phyloP scores from a whole-genome alignment of 2,329 filamentous ascomycete species.

The Penicillium sp. region DNA sequence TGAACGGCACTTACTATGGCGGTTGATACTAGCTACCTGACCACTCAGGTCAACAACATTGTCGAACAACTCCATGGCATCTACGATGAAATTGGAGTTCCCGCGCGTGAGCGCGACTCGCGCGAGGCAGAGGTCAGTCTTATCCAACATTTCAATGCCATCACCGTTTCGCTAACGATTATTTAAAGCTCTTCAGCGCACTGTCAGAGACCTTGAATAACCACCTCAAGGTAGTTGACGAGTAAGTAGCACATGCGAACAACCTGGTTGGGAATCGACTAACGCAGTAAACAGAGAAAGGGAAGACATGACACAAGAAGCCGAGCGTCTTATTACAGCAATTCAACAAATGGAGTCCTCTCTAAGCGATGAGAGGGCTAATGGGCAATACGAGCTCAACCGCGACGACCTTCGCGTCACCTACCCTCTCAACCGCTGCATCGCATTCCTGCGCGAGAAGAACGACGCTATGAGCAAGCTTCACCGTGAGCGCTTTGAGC shows the following conservation, averaged over 20 bases:
- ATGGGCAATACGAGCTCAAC: conserved; percentile 64
- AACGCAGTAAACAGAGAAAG: conserved; percentile 64
- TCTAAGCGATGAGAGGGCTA: conserved; percentile 71
- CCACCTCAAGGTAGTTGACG: conserved; percentile 80
- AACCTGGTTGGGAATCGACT: conserved; percentile 11
- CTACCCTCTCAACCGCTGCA: conserved; percentile 77
- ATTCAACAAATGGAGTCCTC: conserved; percentile 95
- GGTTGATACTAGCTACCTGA: conserved; percentile 91
- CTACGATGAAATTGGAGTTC: conserved; percentile 97
- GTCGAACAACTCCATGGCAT: conserved; percentile 90
- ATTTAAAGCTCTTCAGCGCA: conserved; percentile 76
- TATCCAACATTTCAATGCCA: not conserved
- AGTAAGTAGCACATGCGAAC: conserved; percentile 45
- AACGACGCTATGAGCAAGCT: conserved; percentile 75
- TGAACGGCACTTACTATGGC: conserved; percentile 29
- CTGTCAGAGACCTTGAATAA: conserved; percentile 89
- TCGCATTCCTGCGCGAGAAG: conserved; percentile 82
- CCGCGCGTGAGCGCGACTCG: conserved; percentile 84
- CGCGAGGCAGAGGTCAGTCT: conserved; percentile 80
- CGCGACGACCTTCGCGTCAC: conserved; percentile 73
- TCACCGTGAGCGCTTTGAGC: conserved; percentile 89
- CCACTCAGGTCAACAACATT: conserved; percentile 92
- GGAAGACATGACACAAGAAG: conserved; percentile 85
- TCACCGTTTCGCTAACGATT: conserved; percentile 2
- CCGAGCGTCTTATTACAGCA: conserved; percentile 76